These are phyloP conservation scores for Phytophthora brassicae DNA, from an alignment of 352 stramenopile species.

Conservation along the genomic window DNA sequence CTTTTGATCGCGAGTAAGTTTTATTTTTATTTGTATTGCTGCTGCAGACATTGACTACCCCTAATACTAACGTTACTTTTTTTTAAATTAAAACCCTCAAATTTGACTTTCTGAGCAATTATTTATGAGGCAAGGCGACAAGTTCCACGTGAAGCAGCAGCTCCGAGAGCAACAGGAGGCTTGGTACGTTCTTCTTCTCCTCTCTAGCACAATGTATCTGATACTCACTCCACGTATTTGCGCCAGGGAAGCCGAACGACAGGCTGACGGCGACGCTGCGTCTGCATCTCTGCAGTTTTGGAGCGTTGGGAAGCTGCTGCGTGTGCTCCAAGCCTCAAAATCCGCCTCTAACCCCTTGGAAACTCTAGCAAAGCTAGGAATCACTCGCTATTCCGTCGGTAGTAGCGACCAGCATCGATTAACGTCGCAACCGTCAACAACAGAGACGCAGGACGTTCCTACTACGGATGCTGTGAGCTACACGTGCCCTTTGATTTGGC, in stretches of 20 bases:
- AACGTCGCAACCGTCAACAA: neutral
- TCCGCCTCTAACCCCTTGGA: neutral
- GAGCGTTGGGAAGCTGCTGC: conserved; percentile 33
- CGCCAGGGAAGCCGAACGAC: conserved; percentile 16
- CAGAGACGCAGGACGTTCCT: neutral
- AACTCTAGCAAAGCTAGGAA: conserved; percentile 14
- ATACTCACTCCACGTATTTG: neutral
- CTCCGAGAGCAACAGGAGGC: conserved; percentile 17
- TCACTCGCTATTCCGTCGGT: conserved; percentile 12
- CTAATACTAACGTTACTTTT: too few relatives aligned
- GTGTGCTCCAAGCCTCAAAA: conserved; percentile 17
- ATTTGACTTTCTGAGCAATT: too few relatives aligned
- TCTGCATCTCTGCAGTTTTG: conserved; percentile 14
- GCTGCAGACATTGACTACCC: too few relatives aligned
- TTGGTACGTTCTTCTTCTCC: conserved; percentile 15
- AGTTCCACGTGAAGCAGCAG: conserved; percentile 22
- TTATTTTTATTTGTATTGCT: too few relatives aligned
- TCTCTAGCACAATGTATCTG: neutral
- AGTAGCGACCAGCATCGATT: conserved; percentile 3
- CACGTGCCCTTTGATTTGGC: conserved; percentile 38
- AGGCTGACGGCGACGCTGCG: neutral
- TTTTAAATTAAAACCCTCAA: too few relatives aligned
- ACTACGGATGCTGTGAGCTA: conserved; percentile 28
- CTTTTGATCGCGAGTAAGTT: too few relatives aligned
- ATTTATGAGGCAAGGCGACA: conserved; percentile 1